These are phyloP conservation scores for Trametes cinnabarina DNA, from an alignment of 768 basidiomycete genomes.

Conservation along the genomic window DNA sequence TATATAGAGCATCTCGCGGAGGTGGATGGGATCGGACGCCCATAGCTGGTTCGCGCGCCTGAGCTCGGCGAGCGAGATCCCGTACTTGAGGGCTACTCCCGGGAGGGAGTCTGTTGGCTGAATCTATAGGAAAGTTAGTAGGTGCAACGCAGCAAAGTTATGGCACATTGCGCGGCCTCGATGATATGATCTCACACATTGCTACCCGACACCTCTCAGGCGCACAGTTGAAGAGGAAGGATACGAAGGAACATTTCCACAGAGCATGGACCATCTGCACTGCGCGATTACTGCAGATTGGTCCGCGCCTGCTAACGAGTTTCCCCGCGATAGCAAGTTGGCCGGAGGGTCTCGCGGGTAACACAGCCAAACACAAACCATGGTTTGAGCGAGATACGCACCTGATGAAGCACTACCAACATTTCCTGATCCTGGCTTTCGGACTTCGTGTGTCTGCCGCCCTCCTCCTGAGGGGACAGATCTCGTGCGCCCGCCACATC, in stretches of 20 bases:
- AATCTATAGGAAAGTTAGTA: slow-evolving; percentile 45
- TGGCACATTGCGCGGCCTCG: too few species aligned
- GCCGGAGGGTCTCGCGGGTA: too few species aligned
- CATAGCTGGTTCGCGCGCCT: slow-evolving; percentile 90
- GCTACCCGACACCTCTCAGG: too few species aligned
- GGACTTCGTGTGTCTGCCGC: not conserved
- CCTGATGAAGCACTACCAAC: slow-evolving; percentile 61
- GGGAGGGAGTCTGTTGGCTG: slow-evolving; percentile 74
- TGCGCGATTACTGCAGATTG: too few species aligned
- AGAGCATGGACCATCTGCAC: too few species aligned
- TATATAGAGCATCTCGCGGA: slow-evolving; percentile 79
- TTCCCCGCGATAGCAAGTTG: too few species aligned
- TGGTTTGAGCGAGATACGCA: slow-evolving; percentile 23
- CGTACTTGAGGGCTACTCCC: slow-evolving; percentile 87
- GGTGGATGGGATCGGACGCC: slow-evolving; percentile 89
- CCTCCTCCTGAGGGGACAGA: not conserved
- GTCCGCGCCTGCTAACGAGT: too few species aligned
- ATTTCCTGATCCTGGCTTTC: slow-evolving; percentile 35
- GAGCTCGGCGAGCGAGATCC: slow-evolving; percentile 77
- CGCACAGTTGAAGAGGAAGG: too few species aligned
- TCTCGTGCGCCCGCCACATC: not conserved
- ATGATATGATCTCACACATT: too few species aligned
- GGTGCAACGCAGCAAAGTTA: too few species aligned
- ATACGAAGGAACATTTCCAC: too few species aligned
- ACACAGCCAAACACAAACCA: too few species aligned